These are phyloP conservation scores for Xylaria curta DNA, from an alignment of 495 filamentous ascomycete genomes.

Conservation along the genomic window DNA sequence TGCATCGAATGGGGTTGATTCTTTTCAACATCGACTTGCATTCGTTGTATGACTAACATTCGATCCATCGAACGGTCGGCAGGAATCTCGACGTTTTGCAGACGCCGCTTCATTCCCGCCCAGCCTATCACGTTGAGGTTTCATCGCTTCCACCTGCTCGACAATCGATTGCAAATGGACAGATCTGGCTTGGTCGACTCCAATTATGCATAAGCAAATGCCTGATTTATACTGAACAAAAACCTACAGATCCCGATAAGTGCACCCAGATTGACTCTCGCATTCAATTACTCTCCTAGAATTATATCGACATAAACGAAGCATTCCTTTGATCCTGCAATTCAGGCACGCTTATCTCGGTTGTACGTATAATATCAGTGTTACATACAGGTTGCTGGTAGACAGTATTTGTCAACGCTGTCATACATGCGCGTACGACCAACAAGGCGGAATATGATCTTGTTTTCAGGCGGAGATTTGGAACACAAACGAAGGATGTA, in stretches of 20 bases:
- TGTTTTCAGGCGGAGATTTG: background rate
- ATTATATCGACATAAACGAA: conserved; percentile 7
- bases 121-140: background rate
- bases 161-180: background rate
- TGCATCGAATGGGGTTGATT: background rate
- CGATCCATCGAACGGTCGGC: background rate
- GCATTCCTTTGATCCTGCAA: background rate
- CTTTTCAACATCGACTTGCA: background rate
- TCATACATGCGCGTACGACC: background rate
- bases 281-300: background rate
- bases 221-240: background rate
- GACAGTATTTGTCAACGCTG: background rate
- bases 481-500: background rate
- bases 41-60: background rate
- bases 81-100: conserved; percentile 11
- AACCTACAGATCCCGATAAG: conserved; percentile 5
- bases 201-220: background rate
- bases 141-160: background rate
- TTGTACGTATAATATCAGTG: background rate
- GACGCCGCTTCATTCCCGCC: background rate
- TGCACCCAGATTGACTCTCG: conserved; percentile 2
- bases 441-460: background rate
- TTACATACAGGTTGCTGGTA: background rate
- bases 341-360: background rate
- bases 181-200: background rate